These are phyloP conservation scores for Biscogniauxia marginata DNA, from an alignment of 2,329 filamentous ascomycete species.

Conservation along the genomic window DNA sequence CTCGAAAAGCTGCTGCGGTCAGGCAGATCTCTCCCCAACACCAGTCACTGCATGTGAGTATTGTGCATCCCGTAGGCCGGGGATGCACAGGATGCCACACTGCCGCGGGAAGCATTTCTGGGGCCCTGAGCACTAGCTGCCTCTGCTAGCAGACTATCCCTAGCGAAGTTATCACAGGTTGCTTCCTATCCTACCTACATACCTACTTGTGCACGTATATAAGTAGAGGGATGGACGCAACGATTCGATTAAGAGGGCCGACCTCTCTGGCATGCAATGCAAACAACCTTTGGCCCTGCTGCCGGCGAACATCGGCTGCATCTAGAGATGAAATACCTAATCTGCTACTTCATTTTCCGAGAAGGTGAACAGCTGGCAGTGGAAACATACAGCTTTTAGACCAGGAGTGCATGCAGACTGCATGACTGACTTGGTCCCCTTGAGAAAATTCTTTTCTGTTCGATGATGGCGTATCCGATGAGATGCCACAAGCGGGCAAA, in stretches of 20 bases:
- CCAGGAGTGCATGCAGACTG: conserved; percentile 24
- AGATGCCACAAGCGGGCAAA: too few relatives aligned
- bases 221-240: not conserved
- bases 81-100: not conserved
- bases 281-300: not conserved
- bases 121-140: not conserved
- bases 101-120: not conserved
- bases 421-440: conserved; percentile 10
- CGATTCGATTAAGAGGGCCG: not conserved
- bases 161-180: too few relatives aligned
- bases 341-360: conserved; percentile 8
- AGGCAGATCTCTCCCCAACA: not conserved
- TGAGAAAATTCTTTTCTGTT: not conserved
- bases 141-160: not conserved
- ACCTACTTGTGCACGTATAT: not conserved
- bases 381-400: conserved; percentile 23
- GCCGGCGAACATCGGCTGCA: not conserved
- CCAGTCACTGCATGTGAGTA: not conserved
- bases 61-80: not conserved
- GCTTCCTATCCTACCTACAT: not conserved
- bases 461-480: conserved; percentile 17
- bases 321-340: conserved; percentile 2
- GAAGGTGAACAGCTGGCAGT: conserved; percentile 19
- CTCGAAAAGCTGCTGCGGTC: not conserved
- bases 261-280: not conserved